Percentiles rank a stretch among this genome's conserved stretches.
Conservation (phyloP, 805 yeast genomes). For the Limtongia smithiae region DNA sequence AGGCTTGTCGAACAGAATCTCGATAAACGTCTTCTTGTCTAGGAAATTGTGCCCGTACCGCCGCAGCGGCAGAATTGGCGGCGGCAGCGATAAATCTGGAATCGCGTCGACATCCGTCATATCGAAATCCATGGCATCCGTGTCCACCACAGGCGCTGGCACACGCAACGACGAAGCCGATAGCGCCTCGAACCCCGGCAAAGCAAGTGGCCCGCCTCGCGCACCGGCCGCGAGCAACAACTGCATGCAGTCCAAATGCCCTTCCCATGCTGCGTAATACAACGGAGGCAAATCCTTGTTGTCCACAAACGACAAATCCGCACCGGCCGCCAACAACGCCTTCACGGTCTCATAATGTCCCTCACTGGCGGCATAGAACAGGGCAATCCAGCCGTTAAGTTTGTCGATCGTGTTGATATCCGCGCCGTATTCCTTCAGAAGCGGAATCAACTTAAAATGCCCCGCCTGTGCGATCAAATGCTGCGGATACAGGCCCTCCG, state of each 20-base stretch:
- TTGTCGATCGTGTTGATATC: slow-evolving; percentile 77
- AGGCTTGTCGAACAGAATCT: slow-evolving; percentile 59
- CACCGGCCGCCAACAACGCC: slow-evolving; percentile 69
- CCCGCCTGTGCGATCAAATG: slow-evolving; percentile 89
- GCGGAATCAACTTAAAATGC: slow-evolving; percentile 60
- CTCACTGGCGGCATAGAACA: slow-evolving; percentile 83
- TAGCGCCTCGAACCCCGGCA: background rate
- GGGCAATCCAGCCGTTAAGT: slow-evolving; percentile 89
- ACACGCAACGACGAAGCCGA: background rate
- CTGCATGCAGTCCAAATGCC: slow-evolving; percentile 77
- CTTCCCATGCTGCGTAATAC: slow-evolving; percentile 91
- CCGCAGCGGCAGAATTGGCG: slow-evolving; percentile 90
- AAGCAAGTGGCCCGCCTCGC: background rate
- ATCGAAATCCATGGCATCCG: slow-evolving; percentile 9
- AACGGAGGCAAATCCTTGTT: slow-evolving; percentile 77
- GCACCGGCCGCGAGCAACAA: slow-evolving; percentile 49
- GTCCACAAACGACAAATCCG: slow-evolving; percentile 64
- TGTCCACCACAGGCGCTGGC: background rate
- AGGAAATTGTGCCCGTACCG: slow-evolving; percentile 94
- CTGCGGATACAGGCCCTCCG: slow-evolving; percentile 80
- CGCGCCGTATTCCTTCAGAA: slow-evolving; percentile 54
- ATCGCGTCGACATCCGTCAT: slow-evolving; percentile 58
- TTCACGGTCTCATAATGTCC: slow-evolving; percentile 72
- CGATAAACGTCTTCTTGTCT: slow-evolving; percentile 83
- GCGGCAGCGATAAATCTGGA: slow-evolving; percentile 89